phyloP scores from a whole-genome alignment of 2,329 filamentous ascomycete genomes.

The Clonostachys sp. region DNA sequence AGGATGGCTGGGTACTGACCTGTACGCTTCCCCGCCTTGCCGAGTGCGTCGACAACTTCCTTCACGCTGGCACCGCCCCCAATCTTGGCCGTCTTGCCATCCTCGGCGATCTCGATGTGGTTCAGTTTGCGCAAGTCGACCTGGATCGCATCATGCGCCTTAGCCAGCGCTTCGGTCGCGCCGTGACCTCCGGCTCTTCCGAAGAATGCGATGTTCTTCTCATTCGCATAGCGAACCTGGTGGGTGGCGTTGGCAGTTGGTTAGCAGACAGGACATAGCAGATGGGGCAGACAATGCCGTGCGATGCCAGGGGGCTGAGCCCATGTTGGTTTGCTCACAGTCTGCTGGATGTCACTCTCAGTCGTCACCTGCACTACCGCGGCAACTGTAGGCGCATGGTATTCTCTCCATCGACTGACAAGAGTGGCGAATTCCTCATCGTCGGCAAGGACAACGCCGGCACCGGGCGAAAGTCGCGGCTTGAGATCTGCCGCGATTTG shows the following conservation, averaged over 20 bases:
- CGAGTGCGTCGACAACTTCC: conserved; percentile 30
- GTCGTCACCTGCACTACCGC: conserved; percentile 1
- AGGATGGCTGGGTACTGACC: conserved; percentile 11
- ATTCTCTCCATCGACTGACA: conserved; percentile 1
- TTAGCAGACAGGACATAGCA: neutral
- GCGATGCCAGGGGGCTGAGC: neutral
- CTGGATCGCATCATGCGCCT: conserved; percentile 33
- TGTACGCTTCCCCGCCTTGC: conserved; percentile 35
- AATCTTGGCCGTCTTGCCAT: conserved; percentile 30
- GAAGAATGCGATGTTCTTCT: conserved; percentile 34
- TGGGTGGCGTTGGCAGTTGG: too few relatives aligned
- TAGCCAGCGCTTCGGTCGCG: conserved; percentile 31
- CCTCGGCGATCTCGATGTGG: conserved; percentile 23
- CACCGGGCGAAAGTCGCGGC: neutral
- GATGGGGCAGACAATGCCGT: neutral
- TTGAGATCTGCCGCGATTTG: neutral
- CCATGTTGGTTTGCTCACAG: neutral
- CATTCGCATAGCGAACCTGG: conserved; percentile 27
- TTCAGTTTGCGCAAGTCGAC: conserved; percentile 33
- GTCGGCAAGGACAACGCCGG: neutral
- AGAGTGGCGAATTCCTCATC: neutral
- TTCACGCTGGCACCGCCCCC: conserved; percentile 35
- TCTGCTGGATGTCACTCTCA: neutral
- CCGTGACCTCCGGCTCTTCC: conserved; percentile 41
- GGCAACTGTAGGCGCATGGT: conserved; percentile 1